Evolutionary conservation across 768 basidiomycete genomes (phyloP), one percentile per base, ranked within the genome.

Genomic region (Leucosporidium scottii): DNA sequence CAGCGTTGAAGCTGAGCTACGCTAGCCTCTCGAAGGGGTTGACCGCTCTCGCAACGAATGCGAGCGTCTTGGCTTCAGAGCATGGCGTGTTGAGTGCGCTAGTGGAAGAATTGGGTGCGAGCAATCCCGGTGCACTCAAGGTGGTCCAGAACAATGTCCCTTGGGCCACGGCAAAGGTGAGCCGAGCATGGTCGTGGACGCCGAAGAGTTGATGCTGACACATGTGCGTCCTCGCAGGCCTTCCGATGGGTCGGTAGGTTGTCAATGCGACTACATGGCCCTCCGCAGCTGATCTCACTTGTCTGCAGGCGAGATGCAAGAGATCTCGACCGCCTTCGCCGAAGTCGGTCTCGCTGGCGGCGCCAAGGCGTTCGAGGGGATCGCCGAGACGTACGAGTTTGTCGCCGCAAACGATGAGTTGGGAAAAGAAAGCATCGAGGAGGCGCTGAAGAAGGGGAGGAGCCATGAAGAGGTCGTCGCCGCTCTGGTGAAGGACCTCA

Each of bases 161-260:
- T 27, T 1, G 23, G 27, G 25, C 7, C 1, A 49, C 60, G 21
- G 60, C 60, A 23, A 61, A 50, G 49, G 49, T 53, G 34, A 3
- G 60, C 36, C 49, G 9, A 13, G 15, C 39, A 8, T 44, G 6
- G 2, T 8, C 2, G 34, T 2, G 8, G 39, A 44, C 7, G 39
- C 15, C 39, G 8, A 17, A 44, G 13, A 9, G 39, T 2, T 3
- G 10, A 44, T 44, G 39, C 39, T 44, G 39, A 44, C 39, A 13
- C 39, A 8, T 44, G 6, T 13, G 3, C 10, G 4, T 3, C 4
- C 23, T 10, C 28, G 6, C 30, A 61, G 50, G 60, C 60, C 18
- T 61, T 61, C 31, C 49, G 60, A 8, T 61, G 60, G 60, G 60
- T 61, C 30, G 60, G 60, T 57, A n/a, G 27, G 55, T 13, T 17